A percentile compares a stretch with the other conserved stretches of the same genome.
Conservation (phyloP, 768 basidiomycete species). For the Tylopilus sp. region DNA sequence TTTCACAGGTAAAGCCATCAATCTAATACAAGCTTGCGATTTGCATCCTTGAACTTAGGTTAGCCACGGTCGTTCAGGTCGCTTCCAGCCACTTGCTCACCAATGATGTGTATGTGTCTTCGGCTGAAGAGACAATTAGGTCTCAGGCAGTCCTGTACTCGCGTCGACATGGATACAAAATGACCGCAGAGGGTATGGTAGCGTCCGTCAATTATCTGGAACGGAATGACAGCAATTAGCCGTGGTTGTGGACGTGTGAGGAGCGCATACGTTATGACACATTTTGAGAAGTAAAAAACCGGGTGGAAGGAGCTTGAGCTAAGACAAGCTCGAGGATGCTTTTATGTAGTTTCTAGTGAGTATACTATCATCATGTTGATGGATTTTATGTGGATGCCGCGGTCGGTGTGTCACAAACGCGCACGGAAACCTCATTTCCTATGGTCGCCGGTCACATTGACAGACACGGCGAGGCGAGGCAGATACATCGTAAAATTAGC, state of each 20-base stretch:
- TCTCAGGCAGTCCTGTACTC: conserved; percentile 60
- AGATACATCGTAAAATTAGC: conserved; percentile 21
- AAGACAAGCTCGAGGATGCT: conserved; percentile 17
- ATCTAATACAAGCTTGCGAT: conserved; percentile 51
- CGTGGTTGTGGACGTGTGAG: not conserved
- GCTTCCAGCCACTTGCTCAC: conserved; percentile 31
- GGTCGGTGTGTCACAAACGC: conserved; percentile 32
- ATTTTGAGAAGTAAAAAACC: conserved; percentile 34
- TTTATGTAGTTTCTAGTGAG: conserved; percentile 15
- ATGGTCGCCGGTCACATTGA: conserved; percentile 31
- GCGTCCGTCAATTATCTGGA: conserved; percentile 73
- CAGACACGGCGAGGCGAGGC: conserved; percentile 37
- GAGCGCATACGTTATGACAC: conserved; percentile 68
- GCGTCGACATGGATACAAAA: conserved; percentile 70
- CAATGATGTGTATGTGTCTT: conserved; percentile 55
- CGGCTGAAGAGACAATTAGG: conserved; percentile 68
- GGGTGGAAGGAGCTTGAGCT: conserved; percentile 16
- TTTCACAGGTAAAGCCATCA: conserved; percentile 65
- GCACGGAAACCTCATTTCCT: conserved; percentile 40
- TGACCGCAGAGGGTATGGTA: conserved; percentile 68
- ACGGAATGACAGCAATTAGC: not conserved
- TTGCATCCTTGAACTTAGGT: conserved; percentile 45
- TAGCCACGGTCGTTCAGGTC: conserved; percentile 2
- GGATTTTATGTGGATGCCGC: conserved; percentile 29
- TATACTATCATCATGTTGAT: conserved; percentile 12